Conservation (phyloP, 2,329 filamentous ascomycete species). For the Talaromyces sp. region DNA sequence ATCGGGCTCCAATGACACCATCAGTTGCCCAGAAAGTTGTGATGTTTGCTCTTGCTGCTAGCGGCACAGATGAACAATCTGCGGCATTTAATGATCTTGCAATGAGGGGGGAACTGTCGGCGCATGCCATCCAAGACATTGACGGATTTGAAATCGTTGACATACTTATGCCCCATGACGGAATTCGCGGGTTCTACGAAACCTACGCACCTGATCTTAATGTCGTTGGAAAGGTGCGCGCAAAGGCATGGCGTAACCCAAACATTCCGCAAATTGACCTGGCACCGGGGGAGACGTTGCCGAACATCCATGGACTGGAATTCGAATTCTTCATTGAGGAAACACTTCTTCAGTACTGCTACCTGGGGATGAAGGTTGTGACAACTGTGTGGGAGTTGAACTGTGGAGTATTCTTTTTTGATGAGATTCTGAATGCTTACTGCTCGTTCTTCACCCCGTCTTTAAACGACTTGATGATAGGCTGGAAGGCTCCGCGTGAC, state of each 20-base stretch:
- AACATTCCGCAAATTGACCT: constrained; percentile 39
- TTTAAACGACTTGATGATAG: constrained; percentile 65
- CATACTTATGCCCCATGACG: constrained; percentile 48
- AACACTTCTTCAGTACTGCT: constrained; percentile 54
- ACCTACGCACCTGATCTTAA: constrained; percentile 43
- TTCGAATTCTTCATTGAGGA: constrained; percentile 68
- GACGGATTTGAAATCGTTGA: constrained; percentile 60
- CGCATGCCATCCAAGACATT: constrained; percentile 48
- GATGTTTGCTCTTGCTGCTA: constrained; percentile 49
- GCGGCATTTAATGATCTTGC: constrained; percentile 37
- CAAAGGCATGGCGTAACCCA: constrained; percentile 50
- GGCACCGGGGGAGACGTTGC: constrained; percentile 30
- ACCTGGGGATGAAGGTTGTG: constrained; percentile 63
- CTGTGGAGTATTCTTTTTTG: constrained; percentile 63
- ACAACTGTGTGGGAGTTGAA: constrained; percentile 56
- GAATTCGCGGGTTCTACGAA: constrained; percentile 49
- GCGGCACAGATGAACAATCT: constrained; percentile 41
- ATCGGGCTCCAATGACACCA: constrained; percentile 39
- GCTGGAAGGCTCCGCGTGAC: constrained; percentile 58
- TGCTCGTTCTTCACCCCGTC: constrained; percentile 64
- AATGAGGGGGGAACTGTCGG: constrained; percentile 34
- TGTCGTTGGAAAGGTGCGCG: constrained; percentile 53
- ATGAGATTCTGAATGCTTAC: constrained; percentile 53
- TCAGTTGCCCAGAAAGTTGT: constrained; percentile 51
- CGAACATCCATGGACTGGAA: constrained; percentile 25